Evolutionary conservation across 2,329 filamentous ascomycete species (phyloP), one percentile per base, ranked within the genome.

Genomic region (Nakataea oryzae): DNA sequence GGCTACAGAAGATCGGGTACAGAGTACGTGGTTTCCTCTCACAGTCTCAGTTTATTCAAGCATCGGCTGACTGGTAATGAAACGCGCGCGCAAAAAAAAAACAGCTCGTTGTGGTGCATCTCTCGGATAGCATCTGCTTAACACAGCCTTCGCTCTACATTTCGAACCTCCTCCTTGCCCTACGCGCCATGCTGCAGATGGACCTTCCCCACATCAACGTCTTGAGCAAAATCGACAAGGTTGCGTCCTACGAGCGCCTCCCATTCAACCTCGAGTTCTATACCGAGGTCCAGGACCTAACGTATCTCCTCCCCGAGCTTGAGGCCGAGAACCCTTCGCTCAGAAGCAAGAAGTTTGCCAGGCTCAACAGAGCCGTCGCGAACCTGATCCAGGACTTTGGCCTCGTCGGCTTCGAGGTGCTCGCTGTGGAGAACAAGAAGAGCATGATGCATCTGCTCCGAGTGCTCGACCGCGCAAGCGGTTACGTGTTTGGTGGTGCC

Each of bases 231-330:
- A 96, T 99, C 76, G 95, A 99, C 76, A 97, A 97, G 71, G 81
- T 99, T 61, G 80, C 87, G 47, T 86, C 88, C 61, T 97, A 96
- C 71, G 88, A 91, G 58, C 85, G 90, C 29, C 81, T 99, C 0
- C 91, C 93, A 0, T 97, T 99, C 79, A 96, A 96, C 69, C 86
- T 99, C 64, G 93, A 97, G 67, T 99, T 88, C 75, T 99, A 97
- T 74, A 97, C 95, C 64, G 93, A 99, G 74, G 93, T 97, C 9
- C 93, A 99, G 74, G 92, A 97, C 70, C 83, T 99, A 4, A 85
- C 85, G 27, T 91, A 96, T 67, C 81, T 99, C 14, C 82, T 95
- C 0, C 91, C 92, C 1, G 81, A 87, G 64, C 84, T 99, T 55
- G 87, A 92, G 68, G 81, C 84, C 28, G 95, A 99, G 73, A 88